Conservation (phyloP, 805 yeast species). For the Barnettozyma botsteinii region DNA sequence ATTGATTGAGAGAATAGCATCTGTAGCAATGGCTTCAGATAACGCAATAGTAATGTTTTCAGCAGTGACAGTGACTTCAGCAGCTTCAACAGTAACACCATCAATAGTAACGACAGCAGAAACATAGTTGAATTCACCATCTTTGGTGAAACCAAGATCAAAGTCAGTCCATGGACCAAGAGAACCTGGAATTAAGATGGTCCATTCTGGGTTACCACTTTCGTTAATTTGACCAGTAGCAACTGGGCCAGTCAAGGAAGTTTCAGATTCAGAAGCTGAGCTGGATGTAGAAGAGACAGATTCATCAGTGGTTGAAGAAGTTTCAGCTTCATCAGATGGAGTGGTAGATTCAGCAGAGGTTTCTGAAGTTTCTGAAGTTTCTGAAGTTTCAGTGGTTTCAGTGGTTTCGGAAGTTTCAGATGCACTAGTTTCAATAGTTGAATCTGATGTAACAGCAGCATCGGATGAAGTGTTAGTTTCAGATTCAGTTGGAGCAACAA, state of each 20-base stretch:
- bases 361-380: no score
- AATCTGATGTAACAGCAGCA: not conserved
- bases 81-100: slow-evolving; percentile 5
- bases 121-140: slow-evolving; percentile 1
- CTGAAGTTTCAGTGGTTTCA: no score
- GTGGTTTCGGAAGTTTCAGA: no score
- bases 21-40: slow-evolving; percentile 12
- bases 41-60: not conserved
- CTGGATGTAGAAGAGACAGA: not conserved
- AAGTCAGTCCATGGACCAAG: slow-evolving; percentile 4
- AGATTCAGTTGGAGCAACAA: not conserved
- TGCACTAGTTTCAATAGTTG: no score
- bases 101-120: slow-evolving; percentile 6
- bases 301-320: no score
- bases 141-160: not conserved
- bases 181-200: slow-evolving; percentile 1
- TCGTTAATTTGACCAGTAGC: not conserved
- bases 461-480: not conserved
- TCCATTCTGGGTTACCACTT: slow-evolving; percentile 2
- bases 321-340: no score
- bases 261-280: not conserved
- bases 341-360: no score
- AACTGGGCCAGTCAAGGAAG: not conserved
- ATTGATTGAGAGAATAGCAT: slow-evolving; percentile 2
- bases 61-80: not conserved